A percentile compares a stretch with the other conserved stretches of the same genome.
These are phyloP conservation scores for Cymodocea nodosa DNA, from an alignment of 116 monocot species.

Conservation along the genomic window DNA sequence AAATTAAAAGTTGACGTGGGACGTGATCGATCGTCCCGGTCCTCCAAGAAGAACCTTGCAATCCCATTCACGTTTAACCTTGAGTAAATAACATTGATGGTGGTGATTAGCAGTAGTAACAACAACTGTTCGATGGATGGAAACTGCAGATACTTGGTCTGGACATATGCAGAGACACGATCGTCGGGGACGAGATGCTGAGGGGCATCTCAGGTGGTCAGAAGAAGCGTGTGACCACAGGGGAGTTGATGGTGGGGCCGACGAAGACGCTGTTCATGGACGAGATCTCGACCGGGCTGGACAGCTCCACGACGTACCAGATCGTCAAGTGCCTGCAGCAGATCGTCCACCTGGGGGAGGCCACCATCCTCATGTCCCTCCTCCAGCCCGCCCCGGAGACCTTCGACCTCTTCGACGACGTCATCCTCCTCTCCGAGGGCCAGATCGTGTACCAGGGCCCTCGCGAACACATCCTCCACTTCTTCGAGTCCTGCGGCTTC, in stretches of 20 bases:
- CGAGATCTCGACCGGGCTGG: conserved; percentile 75
- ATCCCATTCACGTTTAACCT: too few species aligned
- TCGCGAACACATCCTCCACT: conserved; percentile 42
- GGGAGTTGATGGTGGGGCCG: conserved; percentile 73
- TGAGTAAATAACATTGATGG: too few species aligned
- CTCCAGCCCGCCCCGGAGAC: conserved; percentile 75
- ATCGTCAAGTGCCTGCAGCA: conserved; percentile 62
- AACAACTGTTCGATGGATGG: neutral
- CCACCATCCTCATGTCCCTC: conserved; percentile 66
- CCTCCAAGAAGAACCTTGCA: too few species aligned
- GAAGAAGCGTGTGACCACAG: conserved; percentile 59
- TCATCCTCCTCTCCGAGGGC: conserved; percentile 50
- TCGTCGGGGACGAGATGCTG: conserved; percentile 58
- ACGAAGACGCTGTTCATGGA: conserved; percentile 63
- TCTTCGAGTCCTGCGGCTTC: conserved; percentile 59
- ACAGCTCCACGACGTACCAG: conserved; percentile 70
- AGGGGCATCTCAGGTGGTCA: conserved; percentile 64
- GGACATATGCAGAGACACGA: conserved; percentile 48
- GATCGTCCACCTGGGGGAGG: conserved; percentile 45
- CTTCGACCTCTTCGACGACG: conserved; percentile 59
- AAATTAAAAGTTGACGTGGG: too few species aligned
- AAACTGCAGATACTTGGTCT: conserved; percentile 44
- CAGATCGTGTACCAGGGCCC: conserved; percentile 75
- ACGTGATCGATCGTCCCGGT: too few species aligned
- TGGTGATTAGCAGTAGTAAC: too few species aligned